Percentiles rank a stretch among this genome's conserved stretches.
Evolutionary conservation across 2,329 filamentous ascomycete genomes (phyloP).

Genomic region (Plenodomus lindquistii): DNA sequence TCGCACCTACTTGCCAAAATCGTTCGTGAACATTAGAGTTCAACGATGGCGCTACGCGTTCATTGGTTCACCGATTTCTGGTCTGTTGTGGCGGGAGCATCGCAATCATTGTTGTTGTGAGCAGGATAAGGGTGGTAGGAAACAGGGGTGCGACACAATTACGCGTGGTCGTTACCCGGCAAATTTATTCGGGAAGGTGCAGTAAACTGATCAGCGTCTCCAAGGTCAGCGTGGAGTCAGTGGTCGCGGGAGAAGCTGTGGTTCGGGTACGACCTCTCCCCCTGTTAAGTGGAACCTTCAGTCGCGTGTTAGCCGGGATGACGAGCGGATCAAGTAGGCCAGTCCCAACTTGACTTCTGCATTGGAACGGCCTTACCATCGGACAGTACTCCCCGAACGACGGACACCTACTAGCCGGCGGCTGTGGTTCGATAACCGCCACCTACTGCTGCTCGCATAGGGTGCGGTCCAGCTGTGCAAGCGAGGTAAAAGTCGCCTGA

Average conservation of each 20-base stretch:
- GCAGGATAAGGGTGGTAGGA: slow-evolving; percentile 8
- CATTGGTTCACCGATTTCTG: slow-evolving; percentile 10
- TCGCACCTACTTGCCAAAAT: slow-evolving; percentile 11
- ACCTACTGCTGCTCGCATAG: slow-evolving; percentile 20
- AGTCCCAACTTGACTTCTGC: slow-evolving; percentile 29
- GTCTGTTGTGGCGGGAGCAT: not conserved
- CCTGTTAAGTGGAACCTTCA: slow-evolving; percentile 23
- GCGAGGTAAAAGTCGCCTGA: slow-evolving; percentile 30
- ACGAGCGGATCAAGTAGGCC: slow-evolving; percentile 22
- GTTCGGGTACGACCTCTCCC: slow-evolving; percentile 23
- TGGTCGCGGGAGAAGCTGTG: slow-evolving; percentile 28
- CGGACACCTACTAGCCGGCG: slow-evolving; percentile 25
- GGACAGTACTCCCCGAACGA: slow-evolving; percentile 35
- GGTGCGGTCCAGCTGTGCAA: slow-evolving; percentile 35
- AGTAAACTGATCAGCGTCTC: slow-evolving; percentile 6
- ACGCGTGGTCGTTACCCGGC: not conserved
- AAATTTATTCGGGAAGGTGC: not conserved
- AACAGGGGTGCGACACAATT: not conserved
- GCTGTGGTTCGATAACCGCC: slow-evolving; percentile 27
- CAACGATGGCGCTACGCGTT: slow-evolving; percentile 17
- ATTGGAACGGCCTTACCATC: slow-evolving; percentile 32
- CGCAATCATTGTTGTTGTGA: slow-evolving; percentile 6
- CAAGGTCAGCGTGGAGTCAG: slow-evolving; percentile 18
- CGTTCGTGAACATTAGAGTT: slow-evolving; percentile 16
- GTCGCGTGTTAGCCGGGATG: slow-evolving; percentile 36